Percentiles rank a stretch among this genome's conserved stretches.
These are phyloP conservation scores for Orbilia javanica DNA, from an alignment of 2,329 filamentous ascomycete species.

Conservation along the genomic window DNA sequence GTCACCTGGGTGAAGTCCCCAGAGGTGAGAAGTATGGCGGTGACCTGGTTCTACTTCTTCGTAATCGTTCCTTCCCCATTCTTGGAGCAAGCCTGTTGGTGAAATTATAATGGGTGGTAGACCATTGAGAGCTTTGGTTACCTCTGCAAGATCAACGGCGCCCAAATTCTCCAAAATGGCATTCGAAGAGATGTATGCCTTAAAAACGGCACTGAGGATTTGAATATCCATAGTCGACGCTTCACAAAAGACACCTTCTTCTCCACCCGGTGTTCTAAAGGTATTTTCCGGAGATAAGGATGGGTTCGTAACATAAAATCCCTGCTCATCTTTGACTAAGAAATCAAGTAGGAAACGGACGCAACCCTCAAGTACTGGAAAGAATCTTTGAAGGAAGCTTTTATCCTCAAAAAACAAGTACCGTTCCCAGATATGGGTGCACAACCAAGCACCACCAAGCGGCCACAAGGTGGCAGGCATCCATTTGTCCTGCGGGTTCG, in stretches of 20 bases:
- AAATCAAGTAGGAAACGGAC: slow-evolving; percentile 66
- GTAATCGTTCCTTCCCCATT: slow-evolving; percentile 64
- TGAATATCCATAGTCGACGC: slow-evolving; percentile 69
- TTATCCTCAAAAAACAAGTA: slow-evolving; percentile 64
- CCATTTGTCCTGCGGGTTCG: slow-evolving; percentile 64
- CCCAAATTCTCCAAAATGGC: slow-evolving; percentile 21
- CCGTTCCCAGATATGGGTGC: slow-evolving; percentile 65
- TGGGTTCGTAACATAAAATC: slow-evolving; percentile 64
- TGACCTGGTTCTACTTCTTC: slow-evolving; percentile 68
- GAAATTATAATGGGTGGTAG: slow-evolving; percentile 60
- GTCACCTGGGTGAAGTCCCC: slow-evolving; percentile 68
- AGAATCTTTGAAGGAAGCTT: slow-evolving; percentile 62
- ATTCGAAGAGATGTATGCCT: slow-evolving; percentile 61
- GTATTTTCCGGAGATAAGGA: slow-evolving; percentile 66
- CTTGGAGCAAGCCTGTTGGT: slow-evolving; percentile 62
- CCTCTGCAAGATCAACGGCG: slow-evolving; percentile 3
- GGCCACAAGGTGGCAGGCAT: slow-evolving; percentile 65
- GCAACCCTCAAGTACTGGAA: slow-evolving; percentile 64
- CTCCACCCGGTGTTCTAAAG: slow-evolving; percentile 60
- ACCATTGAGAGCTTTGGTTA: slow-evolving; percentile 57
- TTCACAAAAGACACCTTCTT: slow-evolving; percentile 65
- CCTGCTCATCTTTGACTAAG: slow-evolving; percentile 63
- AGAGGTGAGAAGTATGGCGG: slow-evolving; percentile 70
- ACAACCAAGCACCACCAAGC: slow-evolving; percentile 66
- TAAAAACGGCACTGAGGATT: slow-evolving; percentile 66